Conservation (phyloP, 805 yeast species). For the Wickerhamiella cacticola region DNA sequence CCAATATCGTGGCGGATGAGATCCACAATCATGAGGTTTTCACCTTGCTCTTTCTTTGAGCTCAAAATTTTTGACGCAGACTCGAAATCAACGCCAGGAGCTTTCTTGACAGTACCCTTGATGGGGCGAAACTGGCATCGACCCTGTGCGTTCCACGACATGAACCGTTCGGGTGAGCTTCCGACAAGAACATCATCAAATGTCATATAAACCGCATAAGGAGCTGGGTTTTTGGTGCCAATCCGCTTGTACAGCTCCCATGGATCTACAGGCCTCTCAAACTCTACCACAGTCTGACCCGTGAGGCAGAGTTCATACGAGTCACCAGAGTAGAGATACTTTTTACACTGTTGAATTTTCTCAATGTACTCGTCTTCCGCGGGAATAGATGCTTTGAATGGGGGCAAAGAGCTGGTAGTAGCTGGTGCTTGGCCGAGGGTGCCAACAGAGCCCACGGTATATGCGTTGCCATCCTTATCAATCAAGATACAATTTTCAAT, state of each 20-base stretch:
- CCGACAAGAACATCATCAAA: slow-evolving; percentile 61
- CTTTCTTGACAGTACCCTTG: slow-evolving; percentile 83
- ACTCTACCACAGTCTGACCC: slow-evolving; percentile 48
- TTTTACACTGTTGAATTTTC: slow-evolving; percentile 53
- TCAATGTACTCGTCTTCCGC: slow-evolving; percentile 40
- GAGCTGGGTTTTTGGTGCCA: slow-evolving; percentile 72
- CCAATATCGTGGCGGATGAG: slow-evolving; percentile 83
- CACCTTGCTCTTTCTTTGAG: slow-evolving; percentile 89
- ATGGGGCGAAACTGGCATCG: slow-evolving; percentile 81
- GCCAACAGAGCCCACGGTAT: slow-evolving; percentile 2
- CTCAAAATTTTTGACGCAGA: slow-evolving; percentile 53
- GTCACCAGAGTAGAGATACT: slow-evolving; percentile 62
- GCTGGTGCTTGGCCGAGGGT: neutral
- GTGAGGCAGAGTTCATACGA: slow-evolving; percentile 91
- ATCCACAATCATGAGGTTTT: slow-evolving; percentile 93
- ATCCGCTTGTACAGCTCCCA: slow-evolving; percentile 76
- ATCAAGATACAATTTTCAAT: slow-evolving; percentile 18
- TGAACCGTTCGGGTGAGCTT: slow-evolving; percentile 88
- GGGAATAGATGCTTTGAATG: slow-evolving; percentile 32
- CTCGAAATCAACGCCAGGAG: slow-evolving; percentile 39
- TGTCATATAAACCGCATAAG: slow-evolving; percentile 71
- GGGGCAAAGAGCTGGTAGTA: slow-evolving; percentile 15
- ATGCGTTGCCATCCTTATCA: neutral
- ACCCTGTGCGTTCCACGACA: slow-evolving; percentile 52
- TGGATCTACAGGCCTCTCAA: slow-evolving; percentile 38